Base-by-base conservation (phyloP, 108 stramenopile genomes). In the Conticribra guillardii region DNA sequence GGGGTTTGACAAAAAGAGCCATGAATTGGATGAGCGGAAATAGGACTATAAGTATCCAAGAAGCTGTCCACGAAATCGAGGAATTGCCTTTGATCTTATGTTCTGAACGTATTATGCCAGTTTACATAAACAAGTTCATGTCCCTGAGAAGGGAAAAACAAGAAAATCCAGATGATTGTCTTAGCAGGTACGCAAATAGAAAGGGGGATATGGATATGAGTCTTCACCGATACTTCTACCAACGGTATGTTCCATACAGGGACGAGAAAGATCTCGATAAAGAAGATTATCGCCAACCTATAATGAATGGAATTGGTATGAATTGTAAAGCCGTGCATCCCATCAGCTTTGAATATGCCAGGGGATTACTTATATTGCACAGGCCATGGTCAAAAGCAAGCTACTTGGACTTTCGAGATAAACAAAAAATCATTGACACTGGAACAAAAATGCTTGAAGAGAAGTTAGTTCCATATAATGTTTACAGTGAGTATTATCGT, bases 341-440 rank as follows among this genome's bases (percentile, higher is more conserved):
- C 15, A 50, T 54, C 26, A 21, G 32, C 21, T 71, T 33, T 27
- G 21, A 71, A 0, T 71, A 62, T 51, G 70, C 70, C 1, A 52
- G 70, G 3, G 59, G 45, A 0, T 61, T 71, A 60, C 33, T 71
- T 4, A 53, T 71, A 0, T 24, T 71, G 33, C 60, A 71, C 60
- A 60, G 52, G 11, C 59, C 59, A 0, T 71, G 70, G 70, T 28
- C 15, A n/a, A 57, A 46, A 2, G 46, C 3, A n/a, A 7, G 55
- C 18, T 14, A 21, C 2, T 48, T 63, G 26, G 21, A 53, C 33
- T 9, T 67, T 7, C 28, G 44, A 4, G 53, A 72, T 44, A 27
- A 63, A 29, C n/a, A 54, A 9, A 24, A 22, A 23, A 63, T 53
- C 16, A 62, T 72, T n/a, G 47, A n/a, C n/a, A n/a, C n/a, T n/a